A percentile compares a stretch with the other conserved stretches of the same genome.
Evolutionary conservation across 2,329 filamentous ascomycete species (phyloP).

Genomic region (Aspergillus pseudoglaucus): DNA sequence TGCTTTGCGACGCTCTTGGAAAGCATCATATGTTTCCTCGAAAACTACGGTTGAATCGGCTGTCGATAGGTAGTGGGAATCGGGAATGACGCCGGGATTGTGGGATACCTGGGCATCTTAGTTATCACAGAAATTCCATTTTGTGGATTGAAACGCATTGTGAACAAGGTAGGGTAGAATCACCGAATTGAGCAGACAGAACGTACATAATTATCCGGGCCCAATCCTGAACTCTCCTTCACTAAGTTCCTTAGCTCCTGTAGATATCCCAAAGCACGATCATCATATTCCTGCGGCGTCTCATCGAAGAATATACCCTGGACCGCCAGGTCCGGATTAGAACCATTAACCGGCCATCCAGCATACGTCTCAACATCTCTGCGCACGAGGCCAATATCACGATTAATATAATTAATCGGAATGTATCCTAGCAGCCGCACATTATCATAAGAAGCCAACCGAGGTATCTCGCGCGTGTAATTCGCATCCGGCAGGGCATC

Average conservation of each 20-base stretch:
- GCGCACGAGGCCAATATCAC: slow-evolving; percentile 34
- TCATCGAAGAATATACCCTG: slow-evolving; percentile 47
- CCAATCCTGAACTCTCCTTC: slow-evolving; percentile 25
- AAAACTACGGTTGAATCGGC: slow-evolving; percentile 44
- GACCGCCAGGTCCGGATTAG: slow-evolving; percentile 34
- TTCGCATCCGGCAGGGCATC: slow-evolving; percentile 37
- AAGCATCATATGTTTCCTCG: slow-evolving; percentile 37
- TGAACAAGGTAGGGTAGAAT: not conserved
- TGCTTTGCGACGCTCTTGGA: slow-evolving; percentile 26
- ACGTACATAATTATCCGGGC: slow-evolving; percentile 34
- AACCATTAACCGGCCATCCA: slow-evolving; percentile 35
- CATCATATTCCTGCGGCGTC: slow-evolving; percentile 35
- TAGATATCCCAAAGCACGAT: slow-evolving; percentile 25
- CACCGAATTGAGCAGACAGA: slow-evolving; percentile 1
- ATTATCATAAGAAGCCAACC: slow-evolving; percentile 40
- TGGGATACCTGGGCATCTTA: slow-evolving; percentile 31
- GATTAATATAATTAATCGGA: slow-evolving; percentile 43
- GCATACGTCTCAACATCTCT: slow-evolving; percentile 42
- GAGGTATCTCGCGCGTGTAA: slow-evolving; percentile 38
- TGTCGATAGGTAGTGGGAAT: slow-evolving; percentile 33
- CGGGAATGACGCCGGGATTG: slow-evolving; percentile 42
- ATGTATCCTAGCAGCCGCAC: slow-evolving; percentile 47
- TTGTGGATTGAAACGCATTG: not conserved
- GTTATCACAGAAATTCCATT: not conserved
- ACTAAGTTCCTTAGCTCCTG: slow-evolving; percentile 27